Conservation (phyloP, 1,139 yeast species). For the Saccharomyces pastorianus region DNA sequence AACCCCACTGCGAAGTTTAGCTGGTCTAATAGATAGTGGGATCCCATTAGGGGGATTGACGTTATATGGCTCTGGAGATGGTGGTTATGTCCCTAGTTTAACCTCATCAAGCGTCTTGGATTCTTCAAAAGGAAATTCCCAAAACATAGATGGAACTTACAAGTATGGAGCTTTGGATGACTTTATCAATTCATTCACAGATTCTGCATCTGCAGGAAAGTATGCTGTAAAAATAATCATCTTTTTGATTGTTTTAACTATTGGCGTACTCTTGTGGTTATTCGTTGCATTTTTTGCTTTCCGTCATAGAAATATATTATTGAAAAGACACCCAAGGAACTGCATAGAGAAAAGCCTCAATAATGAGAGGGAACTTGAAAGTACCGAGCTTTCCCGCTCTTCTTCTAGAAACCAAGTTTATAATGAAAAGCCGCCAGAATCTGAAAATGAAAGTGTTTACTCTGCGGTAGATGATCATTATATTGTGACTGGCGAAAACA, state of each 20-base stretch:
- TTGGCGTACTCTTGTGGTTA: background rate
- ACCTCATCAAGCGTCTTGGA: background rate
- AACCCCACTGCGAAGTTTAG: slow-evolving; percentile 40
- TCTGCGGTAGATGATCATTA: background rate
- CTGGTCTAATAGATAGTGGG: slow-evolving; percentile 49
- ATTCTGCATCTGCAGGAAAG: background rate
- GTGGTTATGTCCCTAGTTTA: background rate
- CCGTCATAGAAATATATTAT: background rate
- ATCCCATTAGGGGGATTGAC: slow-evolving; percentile 50
- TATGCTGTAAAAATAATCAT: background rate
- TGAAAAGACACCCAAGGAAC: background rate
- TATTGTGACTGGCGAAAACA: slow-evolving; percentile 15
- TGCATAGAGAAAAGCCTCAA: background rate
- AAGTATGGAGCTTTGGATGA: background rate
- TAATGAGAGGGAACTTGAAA: background rate
- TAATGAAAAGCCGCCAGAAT: background rate
- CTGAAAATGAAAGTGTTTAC: background rate
- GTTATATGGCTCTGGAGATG: slow-evolving; percentile 1
- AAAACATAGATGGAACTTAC: background rate
- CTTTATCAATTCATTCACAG: background rate
- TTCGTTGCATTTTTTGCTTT: background rate
- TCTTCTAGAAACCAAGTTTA: background rate
- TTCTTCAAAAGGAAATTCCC: background rate
- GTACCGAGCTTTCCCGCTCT: background rate
- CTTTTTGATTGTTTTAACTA: background rate